Conservation (phyloP, 306 rosid species). For the Hippophae gyantsensis region DNA sequence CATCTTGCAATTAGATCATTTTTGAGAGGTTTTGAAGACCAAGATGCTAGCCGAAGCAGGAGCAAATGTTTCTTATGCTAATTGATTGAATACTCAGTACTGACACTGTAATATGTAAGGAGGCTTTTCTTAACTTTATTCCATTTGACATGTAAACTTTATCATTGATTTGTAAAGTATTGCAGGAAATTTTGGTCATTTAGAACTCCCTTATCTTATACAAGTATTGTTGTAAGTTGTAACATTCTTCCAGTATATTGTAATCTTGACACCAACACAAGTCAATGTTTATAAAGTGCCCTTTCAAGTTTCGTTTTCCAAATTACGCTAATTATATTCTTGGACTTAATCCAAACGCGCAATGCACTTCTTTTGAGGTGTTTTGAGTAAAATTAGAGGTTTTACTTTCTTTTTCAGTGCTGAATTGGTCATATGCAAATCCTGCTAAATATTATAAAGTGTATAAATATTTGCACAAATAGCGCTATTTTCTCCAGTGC, state of each 20-base stretch:
- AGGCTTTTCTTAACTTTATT: slow-evolving; percentile 2
- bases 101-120: slow-evolving; percentile 20
- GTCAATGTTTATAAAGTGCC: background rate
- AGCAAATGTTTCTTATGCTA: slow-evolving; percentile 39
- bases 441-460: no score
- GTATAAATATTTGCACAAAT: no score
- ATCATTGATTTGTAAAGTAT: slow-evolving; percentile 19
- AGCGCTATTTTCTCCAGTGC: no score
- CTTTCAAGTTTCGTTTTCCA: no score
- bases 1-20: slow-evolving; percentile 79
- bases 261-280: background rate
- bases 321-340: no score
- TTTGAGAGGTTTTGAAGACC: slow-evolving; percentile 67
- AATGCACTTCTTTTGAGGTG: no score
- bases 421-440: no score
- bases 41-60: slow-evolving; percentile 43
- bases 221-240: slow-evolving; percentile 38
- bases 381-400: no score
- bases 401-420: no score
- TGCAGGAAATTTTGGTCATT: slow-evolving; percentile 24
- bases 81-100: slow-evolving; percentile 20
- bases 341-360: no score
- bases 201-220: slow-evolving; percentile 8
- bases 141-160: slow-evolving; percentile 9
- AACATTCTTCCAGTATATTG: slow-evolving; percentile 23